Evolutionary conservation across 23 red algal species (phyloP).

Genomic region (Chondrus crispus): DNA sequence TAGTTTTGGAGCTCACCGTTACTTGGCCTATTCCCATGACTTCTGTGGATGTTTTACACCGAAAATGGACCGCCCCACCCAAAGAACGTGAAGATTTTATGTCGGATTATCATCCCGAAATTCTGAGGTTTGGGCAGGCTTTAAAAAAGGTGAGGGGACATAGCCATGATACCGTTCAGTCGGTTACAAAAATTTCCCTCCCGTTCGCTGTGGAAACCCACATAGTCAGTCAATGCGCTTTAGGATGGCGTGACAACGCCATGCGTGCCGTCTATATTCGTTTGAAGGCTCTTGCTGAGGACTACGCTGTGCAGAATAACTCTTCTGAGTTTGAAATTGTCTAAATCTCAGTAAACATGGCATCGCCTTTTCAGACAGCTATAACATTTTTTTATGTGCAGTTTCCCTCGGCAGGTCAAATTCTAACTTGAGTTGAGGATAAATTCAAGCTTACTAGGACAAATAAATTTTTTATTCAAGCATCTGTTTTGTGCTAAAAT

Average conservation of each 20-base stretch:
- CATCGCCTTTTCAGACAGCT: too few species aligned
- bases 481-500: too few species aligned
- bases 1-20: not conserved
- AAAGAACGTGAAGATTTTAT: too few species aligned
- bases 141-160: not conserved
- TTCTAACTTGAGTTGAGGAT: too few species aligned
- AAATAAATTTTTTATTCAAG: too few species aligned
- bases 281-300: not conserved
- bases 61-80: too few species aligned
- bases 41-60: not conserved
- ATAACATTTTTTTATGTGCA: too few species aligned
- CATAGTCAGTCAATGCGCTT: not conserved
- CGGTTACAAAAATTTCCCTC: not conserved
- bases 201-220: not conserved
- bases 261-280: not conserved
- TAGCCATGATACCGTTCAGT: not conserved
- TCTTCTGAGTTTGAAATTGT: too few species aligned
- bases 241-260: not conserved
- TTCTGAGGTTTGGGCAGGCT: not conserved
- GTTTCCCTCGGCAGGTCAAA: too few species aligned
- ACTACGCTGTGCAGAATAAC: too few species aligned
- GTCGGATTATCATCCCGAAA: not conserved
- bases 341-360: too few species aligned
- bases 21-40: not conserved
- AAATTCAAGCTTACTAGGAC: too few species aligned